Base-by-base conservation (phyloP, 371 early-diverging fungal species). In the Thermomucor indicae-seudaticae region DNA sequence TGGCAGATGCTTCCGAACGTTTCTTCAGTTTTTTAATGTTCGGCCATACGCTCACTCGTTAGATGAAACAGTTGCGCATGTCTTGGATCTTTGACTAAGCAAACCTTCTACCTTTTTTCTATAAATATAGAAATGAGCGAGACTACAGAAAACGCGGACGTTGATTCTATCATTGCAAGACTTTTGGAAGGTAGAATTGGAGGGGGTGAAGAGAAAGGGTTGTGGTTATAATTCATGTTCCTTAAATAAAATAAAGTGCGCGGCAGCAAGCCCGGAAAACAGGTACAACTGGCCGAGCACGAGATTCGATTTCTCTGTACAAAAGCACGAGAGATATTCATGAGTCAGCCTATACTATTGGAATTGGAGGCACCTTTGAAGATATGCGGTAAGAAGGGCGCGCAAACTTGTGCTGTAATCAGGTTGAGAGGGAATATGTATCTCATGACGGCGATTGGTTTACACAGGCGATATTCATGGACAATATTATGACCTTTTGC, bases 291-390 rank as follows among this genome's bases (percentile, higher is more conserved):
- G 27, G 80, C 76, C 49, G 87, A 87, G 58, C 68, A 79, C 24
- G 94, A 95, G 65, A 90, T 97, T 46, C 69, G 79, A 46, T 87
- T 80, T 28, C 71, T 97, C 39, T 94, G 94, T 68, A 79, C 72
- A 7, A 93, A 88, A 47, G 88, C 92, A 23, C 84, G 92, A 47
- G 94, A 92, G 66, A 89, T 96, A 60, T 95, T 97, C 64, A 79
- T 96, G 64, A 76, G 77, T 47, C 96, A 96, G 71, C 95, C 96
- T 22, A 91, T 90, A 51, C 79, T 97, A 32, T 80, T 95, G 27
- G 95, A 96, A 63, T 72, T 97, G 41, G 90, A 90, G 47, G 94
- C 93, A n/a, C 97, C 96, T 8, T 86, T 96, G 52, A 96, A 95
- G 60, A 89, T 97, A 51, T 93, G 92, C 58, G 95, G 92, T 78